These are phyloP conservation scores for Yamagishiella unicocca DNA, from an alignment of 139 green algal genomes.

Conservation along the genomic window DNA sequence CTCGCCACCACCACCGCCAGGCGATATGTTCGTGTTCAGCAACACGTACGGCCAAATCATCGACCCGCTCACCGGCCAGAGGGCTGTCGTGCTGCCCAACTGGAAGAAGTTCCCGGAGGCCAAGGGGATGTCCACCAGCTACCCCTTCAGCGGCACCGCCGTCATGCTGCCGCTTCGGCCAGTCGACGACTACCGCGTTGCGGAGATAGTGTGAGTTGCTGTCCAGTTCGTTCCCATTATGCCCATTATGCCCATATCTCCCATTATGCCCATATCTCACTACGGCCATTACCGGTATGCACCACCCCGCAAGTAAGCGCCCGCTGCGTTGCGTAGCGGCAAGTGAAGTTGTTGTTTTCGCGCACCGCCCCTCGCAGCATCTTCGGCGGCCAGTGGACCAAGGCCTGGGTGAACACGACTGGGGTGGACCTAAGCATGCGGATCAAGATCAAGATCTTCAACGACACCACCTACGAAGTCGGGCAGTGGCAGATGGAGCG, in stretches of 20 bases:
- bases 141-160: conserved; percentile 54
- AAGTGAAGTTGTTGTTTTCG: neutral
- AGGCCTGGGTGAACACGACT: conserved; percentile 46
- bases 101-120: conserved; percentile 19
- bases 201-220: conserved; percentile 34
- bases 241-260: too few species aligned
- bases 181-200: conserved; percentile 39
- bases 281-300: too few species aligned
- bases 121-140: conserved; percentile 44
- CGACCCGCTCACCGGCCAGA: conserved; percentile 26
- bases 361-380: neutral
- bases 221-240: too few species aligned
- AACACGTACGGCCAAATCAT: conserved; percentile 51
- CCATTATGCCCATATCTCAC: too few species aligned
- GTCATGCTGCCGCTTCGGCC: conserved; percentile 43
- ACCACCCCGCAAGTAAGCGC: too few species aligned
- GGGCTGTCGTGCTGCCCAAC: neutral
- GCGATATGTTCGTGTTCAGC: conserved; percentile 52
- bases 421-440: conserved; percentile 32
- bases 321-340: too few species aligned
- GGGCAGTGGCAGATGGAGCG: conserved; percentile 34
- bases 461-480: conserved; percentile 21
- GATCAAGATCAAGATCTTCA: conserved; percentile 1
- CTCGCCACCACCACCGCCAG: too few species aligned
- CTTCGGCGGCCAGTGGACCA: conserved; percentile 38